Evolutionary conservation across 176 grass and related monocot genomes (phyloP).

Genomic region (Tuctoria greenei): DNA sequence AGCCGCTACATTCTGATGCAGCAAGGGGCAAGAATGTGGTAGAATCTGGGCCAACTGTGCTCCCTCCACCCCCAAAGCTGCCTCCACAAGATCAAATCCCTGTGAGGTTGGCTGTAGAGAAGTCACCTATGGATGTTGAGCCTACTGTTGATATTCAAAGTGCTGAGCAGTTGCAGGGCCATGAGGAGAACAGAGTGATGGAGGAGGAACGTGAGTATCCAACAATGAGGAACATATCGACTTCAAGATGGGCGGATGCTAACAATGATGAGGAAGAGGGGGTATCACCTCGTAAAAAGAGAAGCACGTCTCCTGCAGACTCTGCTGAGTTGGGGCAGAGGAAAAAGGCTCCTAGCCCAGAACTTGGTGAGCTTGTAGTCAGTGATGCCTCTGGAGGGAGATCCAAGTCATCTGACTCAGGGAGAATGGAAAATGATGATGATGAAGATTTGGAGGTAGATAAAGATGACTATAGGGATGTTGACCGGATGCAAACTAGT

Average conservation of each 20-base stretch:
- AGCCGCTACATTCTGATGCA: constrained; percentile 28
- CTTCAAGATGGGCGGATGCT: constrained; percentile 78
- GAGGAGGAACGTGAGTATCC: constrained; percentile 68
- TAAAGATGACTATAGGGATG: constrained; percentile 67
- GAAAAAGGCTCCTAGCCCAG: constrained; percentile 63
- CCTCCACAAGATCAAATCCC: constrained; percentile 28
- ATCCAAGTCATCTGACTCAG: constrained; percentile 69
- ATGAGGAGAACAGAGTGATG: constrained; percentile 21
- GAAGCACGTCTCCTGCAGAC: constrained; percentile 33
- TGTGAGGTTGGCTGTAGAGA: constrained; percentile 21
- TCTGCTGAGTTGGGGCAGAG: constrained; percentile 22
- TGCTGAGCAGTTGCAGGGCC: constrained; percentile 24
- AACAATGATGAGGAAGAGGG: constrained; percentile 56
- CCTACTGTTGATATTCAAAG: constrained; percentile 32
- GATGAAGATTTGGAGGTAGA: constrained; percentile 38
- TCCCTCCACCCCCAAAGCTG: constrained; percentile 60
- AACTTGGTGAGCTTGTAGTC: constrained; percentile 78
- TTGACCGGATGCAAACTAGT: constrained; percentile 52
- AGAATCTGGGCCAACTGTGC: constrained; percentile 21
- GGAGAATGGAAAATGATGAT: constrained; percentile 47
- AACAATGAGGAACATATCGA: constrained; percentile 75
- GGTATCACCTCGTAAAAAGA: constrained; percentile 44
- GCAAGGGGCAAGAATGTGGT: constrained; percentile 28
- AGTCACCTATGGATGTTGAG: constrained; percentile 45
- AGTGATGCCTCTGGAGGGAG: constrained; percentile 68